A percentile compares a stretch with the other conserved stretches of the same genome.
Conservation (phyloP, 2,329 filamentous ascomycete genomes). For the Stachybotrys echinatus region DNA sequence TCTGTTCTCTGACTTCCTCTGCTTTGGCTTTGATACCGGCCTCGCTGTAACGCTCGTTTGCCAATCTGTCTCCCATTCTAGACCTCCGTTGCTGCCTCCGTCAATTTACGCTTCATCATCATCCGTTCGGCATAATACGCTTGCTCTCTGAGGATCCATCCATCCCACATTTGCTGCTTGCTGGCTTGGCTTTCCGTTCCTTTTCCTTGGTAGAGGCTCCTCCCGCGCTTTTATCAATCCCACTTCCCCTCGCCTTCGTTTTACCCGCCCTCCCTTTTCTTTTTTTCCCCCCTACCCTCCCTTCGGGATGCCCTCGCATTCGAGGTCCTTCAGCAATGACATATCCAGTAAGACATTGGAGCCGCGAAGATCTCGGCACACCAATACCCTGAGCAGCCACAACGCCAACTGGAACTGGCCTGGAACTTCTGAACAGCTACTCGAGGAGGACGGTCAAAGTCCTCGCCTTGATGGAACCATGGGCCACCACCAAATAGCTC, state of each 20-base stretch:
- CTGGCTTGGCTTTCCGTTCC: too few relatives aligned
- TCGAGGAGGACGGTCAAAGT: slow-evolving; percentile 6
- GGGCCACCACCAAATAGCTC: slow-evolving; percentile 1
- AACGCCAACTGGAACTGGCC: background rate
- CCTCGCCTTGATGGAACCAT: background rate
- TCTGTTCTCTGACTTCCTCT: too few relatives aligned
- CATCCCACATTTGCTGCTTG: too few relatives aligned
- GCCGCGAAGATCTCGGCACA: background rate
- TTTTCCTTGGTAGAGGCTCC: too few relatives aligned
- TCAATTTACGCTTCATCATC: too few relatives aligned
- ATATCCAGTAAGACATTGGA: background rate
- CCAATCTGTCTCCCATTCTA: too few relatives aligned
- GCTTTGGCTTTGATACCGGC: too few relatives aligned
- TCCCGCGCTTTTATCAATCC: background rate
- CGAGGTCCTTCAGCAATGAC: slow-evolving; percentile 8
- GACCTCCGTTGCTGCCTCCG: too few relatives aligned
- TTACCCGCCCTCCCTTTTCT: background rate
- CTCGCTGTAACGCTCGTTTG: too few relatives aligned
- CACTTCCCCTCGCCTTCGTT: background rate
- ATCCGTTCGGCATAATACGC: too few relatives aligned
- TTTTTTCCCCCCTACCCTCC: background rate
- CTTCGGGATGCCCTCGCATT: background rate
- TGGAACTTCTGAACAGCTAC: background rate
- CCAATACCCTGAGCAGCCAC: background rate
- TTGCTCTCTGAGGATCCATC: too few relatives aligned